phyloP scores from a whole-genome alignment of 495 filamentous ascomycete species.

The Niebla homalea region DNA sequence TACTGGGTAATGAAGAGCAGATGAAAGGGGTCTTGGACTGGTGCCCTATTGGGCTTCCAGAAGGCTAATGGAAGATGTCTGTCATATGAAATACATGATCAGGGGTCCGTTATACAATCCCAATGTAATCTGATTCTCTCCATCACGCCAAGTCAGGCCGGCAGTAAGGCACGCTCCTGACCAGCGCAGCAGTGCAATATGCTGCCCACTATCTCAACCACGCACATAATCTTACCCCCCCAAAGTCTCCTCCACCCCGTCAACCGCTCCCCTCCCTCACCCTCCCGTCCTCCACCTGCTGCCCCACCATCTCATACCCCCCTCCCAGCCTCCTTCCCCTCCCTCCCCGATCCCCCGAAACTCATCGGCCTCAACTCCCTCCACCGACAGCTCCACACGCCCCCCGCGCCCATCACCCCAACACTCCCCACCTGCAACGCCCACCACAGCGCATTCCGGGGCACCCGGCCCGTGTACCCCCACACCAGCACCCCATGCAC shows the following conservation, averaged over 20 bases:
- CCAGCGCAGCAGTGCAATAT: not conserved
- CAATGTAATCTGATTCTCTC: too few species aligned
- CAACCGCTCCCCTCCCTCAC: not conserved
- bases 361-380: slow-evolving; percentile 77
- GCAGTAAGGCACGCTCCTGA: too few species aligned
- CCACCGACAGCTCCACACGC: slow-evolving; percentile 84
- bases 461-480: slow-evolving; percentile 62
- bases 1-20: too few species aligned
- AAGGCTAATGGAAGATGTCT: too few species aligned
- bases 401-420: slow-evolving; percentile 54
- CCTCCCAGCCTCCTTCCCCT: slow-evolving; percentile 24
- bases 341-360: slow-evolving; percentile 51
- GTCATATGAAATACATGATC: too few species aligned
- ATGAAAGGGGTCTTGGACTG: too few species aligned
- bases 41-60: too few species aligned
- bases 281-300: slow-evolving; percentile 38
- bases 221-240: too few species aligned
- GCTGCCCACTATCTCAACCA: too few species aligned
- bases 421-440: slow-evolving; percentile 55
- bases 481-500: slow-evolving; percentile 22
- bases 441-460: slow-evolving; percentile 79
- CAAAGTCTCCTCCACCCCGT: not conserved
- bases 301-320: slow-evolving; percentile 71
- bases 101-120: too few species aligned
- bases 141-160: too few species aligned